phyloP scores from a whole-genome alignment of 2,329 filamentous ascomycete genomes.

The Trichoderma polysporum region DNA sequence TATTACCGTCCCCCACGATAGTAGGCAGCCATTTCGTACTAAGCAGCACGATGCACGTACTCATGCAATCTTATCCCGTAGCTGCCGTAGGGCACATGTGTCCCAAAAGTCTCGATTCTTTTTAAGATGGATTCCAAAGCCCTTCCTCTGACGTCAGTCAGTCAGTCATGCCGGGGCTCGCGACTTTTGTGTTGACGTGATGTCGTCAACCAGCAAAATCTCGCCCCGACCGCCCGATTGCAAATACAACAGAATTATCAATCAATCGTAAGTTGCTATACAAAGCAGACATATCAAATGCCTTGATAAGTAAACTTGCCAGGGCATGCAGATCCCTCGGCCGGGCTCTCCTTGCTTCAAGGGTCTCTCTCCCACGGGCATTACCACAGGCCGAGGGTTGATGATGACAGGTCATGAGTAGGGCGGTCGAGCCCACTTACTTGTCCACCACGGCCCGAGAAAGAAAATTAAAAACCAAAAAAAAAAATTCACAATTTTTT shows the following conservation, averaged over 20 bases:
- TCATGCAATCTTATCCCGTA: conserved; percentile 5
- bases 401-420: background rate
- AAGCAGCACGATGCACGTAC: conserved; percentile 3
- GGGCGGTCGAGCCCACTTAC: background rate
- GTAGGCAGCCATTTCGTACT: background rate
- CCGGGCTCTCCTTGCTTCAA: background rate
- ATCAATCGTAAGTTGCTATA: no score
- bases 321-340: background rate
- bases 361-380: background rate
- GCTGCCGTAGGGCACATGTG: background rate
- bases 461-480: background rate
- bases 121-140: background rate
- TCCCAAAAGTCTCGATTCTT: background rate
- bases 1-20: background rate
- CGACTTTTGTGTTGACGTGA: background rate
- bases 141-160: conserved; percentile 13
- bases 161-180: background rate
- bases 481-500: background rate
- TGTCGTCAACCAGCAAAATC: background rate
- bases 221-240: background rate
- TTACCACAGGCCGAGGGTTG: background rate
- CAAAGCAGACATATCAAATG: background rate
- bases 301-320: background rate
- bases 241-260: background rate
- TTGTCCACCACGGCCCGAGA: background rate